Percentiles rank a stretch among this genome's conserved stretches.
These are phyloP conservation scores for Heterobasidion parviporum DNA, from an alignment of 1,284 basidiomycete species.

Conservation along the genomic window DNA sequence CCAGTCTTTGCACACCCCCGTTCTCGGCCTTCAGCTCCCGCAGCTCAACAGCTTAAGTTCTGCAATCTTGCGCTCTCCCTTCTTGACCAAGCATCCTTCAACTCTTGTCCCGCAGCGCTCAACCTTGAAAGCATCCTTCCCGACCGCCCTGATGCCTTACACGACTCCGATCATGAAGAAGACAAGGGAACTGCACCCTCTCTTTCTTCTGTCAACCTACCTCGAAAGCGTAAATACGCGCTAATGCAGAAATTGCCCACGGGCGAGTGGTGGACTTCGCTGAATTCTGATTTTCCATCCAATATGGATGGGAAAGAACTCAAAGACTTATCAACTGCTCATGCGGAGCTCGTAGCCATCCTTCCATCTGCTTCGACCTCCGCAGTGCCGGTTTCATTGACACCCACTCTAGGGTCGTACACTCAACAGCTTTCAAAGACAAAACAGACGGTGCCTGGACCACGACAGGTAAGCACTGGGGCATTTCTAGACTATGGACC, in stretches of 20 bases:
- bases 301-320: constrained; percentile 29
- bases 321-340: constrained; percentile 46
- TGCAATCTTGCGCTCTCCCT: constrained; percentile 65
- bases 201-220: constrained; percentile 14
- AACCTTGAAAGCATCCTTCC: constrained; percentile 37
- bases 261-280: constrained; percentile 73
- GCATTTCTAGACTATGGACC: constrained; percentile 70
- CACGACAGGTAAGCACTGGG: constrained; percentile 51
- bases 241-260: constrained; percentile 68
- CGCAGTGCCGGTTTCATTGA: constrained; percentile 15
- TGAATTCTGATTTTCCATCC: constrained; percentile 37
- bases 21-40: constrained; percentile 48
- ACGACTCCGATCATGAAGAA: constrained; percentile 13
- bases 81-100: constrained; percentile 57
- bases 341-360: constrained; percentile 68
- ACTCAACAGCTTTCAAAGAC: constrained; percentile 23
- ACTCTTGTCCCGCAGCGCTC: constrained; percentile 35
- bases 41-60: constrained; percentile 62
- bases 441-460: constrained; percentile 31
- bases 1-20: constrained; percentile 62
- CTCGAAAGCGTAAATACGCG: constrained; percentile 47
- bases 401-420: constrained; percentile 27
- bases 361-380: constrained; percentile 48
- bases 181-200: constrained; percentile 15
- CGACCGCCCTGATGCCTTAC: constrained; percentile 14